Evolutionary conservation across 257 asterid species (phyloP).

Genomic region (Capsicum pubescens): DNA sequence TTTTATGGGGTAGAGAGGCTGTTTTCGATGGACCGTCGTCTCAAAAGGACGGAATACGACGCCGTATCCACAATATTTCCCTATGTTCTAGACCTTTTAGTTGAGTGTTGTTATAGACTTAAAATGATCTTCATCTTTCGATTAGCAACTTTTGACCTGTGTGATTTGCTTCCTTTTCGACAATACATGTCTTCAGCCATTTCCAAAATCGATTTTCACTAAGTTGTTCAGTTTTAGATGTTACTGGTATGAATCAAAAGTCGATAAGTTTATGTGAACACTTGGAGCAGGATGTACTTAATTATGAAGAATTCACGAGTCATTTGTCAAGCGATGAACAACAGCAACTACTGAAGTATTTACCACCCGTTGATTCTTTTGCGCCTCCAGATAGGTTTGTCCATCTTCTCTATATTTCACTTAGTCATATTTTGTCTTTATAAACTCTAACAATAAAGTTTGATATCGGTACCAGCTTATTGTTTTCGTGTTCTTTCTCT

Average conservation of each 20-base stretch:
- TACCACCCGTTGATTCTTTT: conserved; percentile 62
- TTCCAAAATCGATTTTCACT: not conserved
- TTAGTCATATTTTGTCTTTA: not conserved
- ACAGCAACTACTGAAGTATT: conserved; percentile 60
- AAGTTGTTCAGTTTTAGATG: not conserved
- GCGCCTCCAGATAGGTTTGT: conserved; percentile 62
- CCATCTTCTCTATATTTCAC: conserved; percentile 8
- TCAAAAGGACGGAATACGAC: not conserved
- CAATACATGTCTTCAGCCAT: not conserved
- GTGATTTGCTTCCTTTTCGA: not conserved
- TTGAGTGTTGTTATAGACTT: not conserved
- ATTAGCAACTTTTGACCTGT: not conserved
- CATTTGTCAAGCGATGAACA: conserved; percentile 63
- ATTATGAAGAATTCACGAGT: conserved; percentile 50
- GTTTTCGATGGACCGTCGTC: no score
- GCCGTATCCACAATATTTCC: not conserved
- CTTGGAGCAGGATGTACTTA: conserved; percentile 63
- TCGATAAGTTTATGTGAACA: conserved; percentile 17
- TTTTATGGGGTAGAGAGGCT: no score
- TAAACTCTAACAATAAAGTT: not conserved
- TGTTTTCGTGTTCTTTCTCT: conserved; percentile 17
- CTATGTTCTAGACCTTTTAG: not conserved
- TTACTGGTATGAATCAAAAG: not conserved
- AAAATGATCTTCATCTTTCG: not conserved
- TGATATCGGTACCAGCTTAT: not conserved